Base-by-base conservation (phyloP, 176 grass and related monocot species). In the Aegilops sharonensis region DNA sequence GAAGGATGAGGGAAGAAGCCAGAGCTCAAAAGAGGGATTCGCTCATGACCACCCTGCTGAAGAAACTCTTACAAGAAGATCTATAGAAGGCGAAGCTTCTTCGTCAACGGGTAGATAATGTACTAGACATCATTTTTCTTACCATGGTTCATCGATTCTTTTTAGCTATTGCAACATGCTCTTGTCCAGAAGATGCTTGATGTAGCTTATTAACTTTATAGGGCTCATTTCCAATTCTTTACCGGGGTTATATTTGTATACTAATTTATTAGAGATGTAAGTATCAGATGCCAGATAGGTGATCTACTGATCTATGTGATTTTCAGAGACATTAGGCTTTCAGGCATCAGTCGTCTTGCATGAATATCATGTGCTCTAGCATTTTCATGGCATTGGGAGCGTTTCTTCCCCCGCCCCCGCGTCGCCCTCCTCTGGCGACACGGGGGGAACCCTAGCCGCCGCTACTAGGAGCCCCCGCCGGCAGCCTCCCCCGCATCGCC, bases 1-100 rank as follows among this genome's bases (percentile, higher is more conserved):
- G 90, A 21, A 81, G 85, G 72, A 85, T 76, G 64, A 87, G 82
- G 56, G 86, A 91, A 68, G 95, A 94, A 64, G 81, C 37, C 24
- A 71, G 89, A 42, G 90, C 95, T 9, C 89, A 91, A 76, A 91
- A 92, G 81, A 85, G 92, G 82, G 91, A 91, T 32, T 85, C 86
- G 25, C 47, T 91, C 18, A 40, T 86, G 31, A 89, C 20, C 23
- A 64, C 86, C 11, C 85, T 92, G 32, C 54, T 91, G 87, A 79
- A 92, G 70, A 92, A 91, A 88, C 87, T 92, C 65, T 76, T 87
- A 24, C 82, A 90, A 21, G 87, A 94, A 86, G 82, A 91, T 86
- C 61, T 80, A 50, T 89, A 84, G 80, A 18, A 77, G 43, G 20
- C 43, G 20, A 73, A 56, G 37, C 40, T 84, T 80, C 13, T 48